phyloP scores from a whole-genome alignment of 371 early-diverging fungal species.

The Smittium culicis region DNA sequence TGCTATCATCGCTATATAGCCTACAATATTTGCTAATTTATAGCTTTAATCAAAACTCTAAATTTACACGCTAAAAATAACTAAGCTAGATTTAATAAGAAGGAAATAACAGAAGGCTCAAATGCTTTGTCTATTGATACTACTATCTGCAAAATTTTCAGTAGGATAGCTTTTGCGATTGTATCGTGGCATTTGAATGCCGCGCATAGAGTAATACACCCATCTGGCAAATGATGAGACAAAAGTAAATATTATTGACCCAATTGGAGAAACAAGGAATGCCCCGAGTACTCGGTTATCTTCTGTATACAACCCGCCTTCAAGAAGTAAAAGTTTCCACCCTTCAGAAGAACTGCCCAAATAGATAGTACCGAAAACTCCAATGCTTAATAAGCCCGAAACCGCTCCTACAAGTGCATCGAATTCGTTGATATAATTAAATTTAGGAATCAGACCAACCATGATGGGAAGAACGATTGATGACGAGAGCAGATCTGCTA shows the following conservation, averaged over 20 bases:
- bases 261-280: slow-evolving; percentile 32
- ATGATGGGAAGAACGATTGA: slow-evolving; percentile 32
- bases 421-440: slow-evolving; percentile 27
- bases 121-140: too few relatives aligned
- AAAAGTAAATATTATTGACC: slow-evolving; percentile 24
- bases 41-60: too few relatives aligned
- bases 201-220: slow-evolving; percentile 13
- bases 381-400: slow-evolving; percentile 30
- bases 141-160: too few relatives aligned
- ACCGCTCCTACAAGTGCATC: slow-evolving; percentile 32
- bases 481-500: slow-evolving; percentile 31
- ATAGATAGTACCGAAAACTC: slow-evolving; percentile 28
- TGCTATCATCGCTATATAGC: too few relatives aligned
- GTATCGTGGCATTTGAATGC: slow-evolving; percentile 15
- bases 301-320: slow-evolving; percentile 27
- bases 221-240: slow-evolving; percentile 21
- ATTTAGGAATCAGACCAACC: slow-evolving; percentile 18
- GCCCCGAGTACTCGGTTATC: slow-evolving; percentile 34
- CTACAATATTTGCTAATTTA: too few relatives aligned
- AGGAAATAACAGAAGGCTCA: too few relatives aligned
- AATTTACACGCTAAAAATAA: slow-evolving; percentile 27
- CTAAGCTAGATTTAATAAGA: too few relatives aligned
- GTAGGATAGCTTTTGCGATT: too few relatives aligned
- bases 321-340: slow-evolving; percentile 26
- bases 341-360: slow-evolving; percentile 28